These are phyloP conservation scores for Phytophthora sojae DNA, from an alignment of 352 stramenopile species.

Conservation along the genomic window DNA sequence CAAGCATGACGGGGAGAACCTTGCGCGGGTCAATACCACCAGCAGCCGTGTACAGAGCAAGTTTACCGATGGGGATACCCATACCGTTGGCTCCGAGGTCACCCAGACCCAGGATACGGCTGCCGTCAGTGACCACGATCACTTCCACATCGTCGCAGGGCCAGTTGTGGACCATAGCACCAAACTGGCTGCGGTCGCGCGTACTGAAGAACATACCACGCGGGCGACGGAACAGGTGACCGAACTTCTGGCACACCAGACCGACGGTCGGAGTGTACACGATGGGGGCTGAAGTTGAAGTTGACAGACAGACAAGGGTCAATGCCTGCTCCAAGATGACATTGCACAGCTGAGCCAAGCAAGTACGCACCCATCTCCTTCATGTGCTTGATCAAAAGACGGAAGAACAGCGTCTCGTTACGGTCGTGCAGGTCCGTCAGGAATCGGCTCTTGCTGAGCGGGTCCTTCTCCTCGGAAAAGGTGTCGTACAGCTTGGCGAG, in stretches of 20 bases:
- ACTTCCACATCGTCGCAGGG: conserved; percentile 96
- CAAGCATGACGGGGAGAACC: conserved; percentile 95
- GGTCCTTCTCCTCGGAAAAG: conserved; percentile 70
- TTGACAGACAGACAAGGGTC: conserved; percentile 33
- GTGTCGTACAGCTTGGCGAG: conserved; percentile 81
- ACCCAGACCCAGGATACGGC: conserved; percentile 96
- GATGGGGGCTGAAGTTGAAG: conserved; percentile 79
- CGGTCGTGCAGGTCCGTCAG: conserved; percentile 95
- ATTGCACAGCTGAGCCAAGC: not conserved
- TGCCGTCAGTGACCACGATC: conserved; percentile 98
- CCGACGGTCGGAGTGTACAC: conserved; percentile 99
- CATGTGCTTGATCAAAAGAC: conserved; percentile 92
- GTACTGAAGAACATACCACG: conserved; percentile 96
- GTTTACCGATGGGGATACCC: conserved; percentile 98
- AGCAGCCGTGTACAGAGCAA: conserved; percentile 95
- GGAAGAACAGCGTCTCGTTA: conserved; percentile 97
- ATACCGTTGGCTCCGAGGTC: conserved; percentile 98
- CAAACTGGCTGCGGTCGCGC: conserved; percentile 91
- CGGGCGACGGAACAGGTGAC: conserved; percentile 89
- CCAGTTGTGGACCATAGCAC: conserved; percentile 96
- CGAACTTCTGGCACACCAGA: conserved; percentile 94
- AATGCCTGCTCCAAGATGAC: not conserved
- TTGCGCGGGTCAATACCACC: conserved; percentile 95
- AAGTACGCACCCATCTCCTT: conserved; percentile 88
- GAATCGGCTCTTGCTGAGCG: conserved; percentile 94